A percentile compares a stretch with the other conserved stretches of the same genome.
phyloP scores from a whole-genome alignment of 495 filamentous ascomycete genomes.

The Durotheca rogersii region DNA sequence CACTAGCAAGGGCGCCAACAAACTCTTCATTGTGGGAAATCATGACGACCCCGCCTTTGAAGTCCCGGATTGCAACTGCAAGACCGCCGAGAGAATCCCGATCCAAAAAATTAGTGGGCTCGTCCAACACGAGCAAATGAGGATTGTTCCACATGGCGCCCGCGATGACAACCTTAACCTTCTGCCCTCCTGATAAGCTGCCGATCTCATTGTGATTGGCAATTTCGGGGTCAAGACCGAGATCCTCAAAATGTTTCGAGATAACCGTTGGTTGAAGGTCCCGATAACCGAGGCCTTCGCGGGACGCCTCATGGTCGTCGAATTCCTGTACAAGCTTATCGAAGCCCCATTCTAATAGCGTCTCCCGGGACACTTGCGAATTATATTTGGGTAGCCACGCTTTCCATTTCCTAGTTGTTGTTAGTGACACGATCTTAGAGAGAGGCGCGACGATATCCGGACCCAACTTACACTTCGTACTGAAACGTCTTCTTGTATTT shows the following conservation, averaged over 20 bases:
- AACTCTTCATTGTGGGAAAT: conserved; percentile 99
- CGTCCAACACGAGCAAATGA: conserved; percentile 94
- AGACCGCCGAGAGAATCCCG: conserved; percentile 94
- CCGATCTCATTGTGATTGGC: conserved; percentile 98
- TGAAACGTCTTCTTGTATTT: conserved; percentile 99
- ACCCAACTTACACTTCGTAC: conserved; percentile 77
- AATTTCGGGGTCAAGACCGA: conserved; percentile 94
- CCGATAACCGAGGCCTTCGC: conserved; percentile 95
- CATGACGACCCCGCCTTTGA: conserved; percentile 97
- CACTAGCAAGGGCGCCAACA: conserved; percentile 87
- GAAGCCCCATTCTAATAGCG: conserved; percentile 80
- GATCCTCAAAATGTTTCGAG: conserved; percentile 95
- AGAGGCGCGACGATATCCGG: too few relatives aligned
- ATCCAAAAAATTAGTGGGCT: conserved; percentile 98
- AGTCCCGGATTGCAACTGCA: conserved; percentile 94
- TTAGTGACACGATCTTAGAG: background rate
- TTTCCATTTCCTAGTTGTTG: conserved; percentile 70
- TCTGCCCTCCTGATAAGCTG: conserved; percentile 96
- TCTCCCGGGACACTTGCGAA: conserved; percentile 89
- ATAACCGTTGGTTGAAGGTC: conserved; percentile 89
- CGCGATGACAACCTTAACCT: conserved; percentile 98
- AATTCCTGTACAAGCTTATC: conserved; percentile 95
- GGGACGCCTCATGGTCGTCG: conserved; percentile 95
- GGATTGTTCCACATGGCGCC: conserved; percentile 99
- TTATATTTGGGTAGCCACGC: conserved; percentile 88